Evolutionary conservation across 768 basidiomycete species (phyloP).

Genomic region (Strobilomyces confusus): DNA sequence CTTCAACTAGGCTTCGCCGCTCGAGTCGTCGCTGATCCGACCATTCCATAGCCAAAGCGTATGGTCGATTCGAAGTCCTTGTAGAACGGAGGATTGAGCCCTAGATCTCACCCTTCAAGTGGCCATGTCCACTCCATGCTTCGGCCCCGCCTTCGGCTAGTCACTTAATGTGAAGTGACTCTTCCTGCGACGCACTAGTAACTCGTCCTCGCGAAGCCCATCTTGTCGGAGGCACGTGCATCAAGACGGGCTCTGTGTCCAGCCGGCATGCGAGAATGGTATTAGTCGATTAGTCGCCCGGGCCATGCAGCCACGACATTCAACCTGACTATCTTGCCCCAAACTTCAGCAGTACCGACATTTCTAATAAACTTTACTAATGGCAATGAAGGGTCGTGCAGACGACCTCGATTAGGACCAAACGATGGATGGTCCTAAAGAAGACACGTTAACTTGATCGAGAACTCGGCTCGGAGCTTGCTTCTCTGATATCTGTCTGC

Average conservation of each 20-base stretch:
- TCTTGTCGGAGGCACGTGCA: conserved; percentile 11
- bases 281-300: too few species aligned
- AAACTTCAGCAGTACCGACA: too few species aligned
- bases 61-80: too few species aligned
- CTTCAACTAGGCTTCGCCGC: not conserved
- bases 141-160: not conserved
- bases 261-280: not conserved
- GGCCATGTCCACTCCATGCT: not conserved
- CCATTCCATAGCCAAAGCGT: not conserved
- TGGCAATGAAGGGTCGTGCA: not conserved
- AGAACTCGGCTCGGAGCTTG: not conserved
- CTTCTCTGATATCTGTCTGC: not conserved
- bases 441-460: not conserved
- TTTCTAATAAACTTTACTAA: not conserved
- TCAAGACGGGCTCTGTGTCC: conserved; percentile 9
- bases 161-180: not conserved
- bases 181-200: not conserved
- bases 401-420: not conserved
- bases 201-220: conserved; percentile 16
- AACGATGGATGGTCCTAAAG: not conserved
- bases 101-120: not conserved
- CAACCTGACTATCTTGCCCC: not conserved
- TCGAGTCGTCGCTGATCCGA: not conserved
- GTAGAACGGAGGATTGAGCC: not conserved
- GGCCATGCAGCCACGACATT: too few species aligned